Evolutionary conservation across 2,329 filamentous ascomycete species (phyloP).

Genomic region (Metarhizium guizhouense): DNA sequence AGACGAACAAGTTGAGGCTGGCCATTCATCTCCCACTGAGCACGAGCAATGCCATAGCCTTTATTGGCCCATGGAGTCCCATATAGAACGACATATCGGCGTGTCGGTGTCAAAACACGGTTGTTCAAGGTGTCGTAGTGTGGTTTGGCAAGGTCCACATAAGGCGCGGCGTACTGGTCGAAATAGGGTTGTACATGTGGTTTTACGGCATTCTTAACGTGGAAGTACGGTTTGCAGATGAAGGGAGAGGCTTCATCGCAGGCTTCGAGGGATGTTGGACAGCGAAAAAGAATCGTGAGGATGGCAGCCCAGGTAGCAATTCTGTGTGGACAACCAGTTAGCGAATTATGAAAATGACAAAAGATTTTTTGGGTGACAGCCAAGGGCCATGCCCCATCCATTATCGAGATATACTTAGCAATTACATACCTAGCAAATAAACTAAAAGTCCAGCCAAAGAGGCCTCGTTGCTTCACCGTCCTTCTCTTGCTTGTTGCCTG

Average conservation of each 20-base stretch:
- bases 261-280: conserved; percentile 60
- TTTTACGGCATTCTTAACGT: conserved; percentile 50
- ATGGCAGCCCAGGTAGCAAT: conserved; percentile 81
- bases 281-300: conserved; percentile 71
- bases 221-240: conserved; percentile 77
- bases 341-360: background rate
- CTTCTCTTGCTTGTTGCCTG: conserved; percentile 16
- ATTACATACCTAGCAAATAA: conserved; percentile 43
- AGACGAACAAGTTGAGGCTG: conserved; percentile 65
- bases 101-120: conserved; percentile 59
- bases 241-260: conserved; percentile 62
- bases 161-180: conserved; percentile 71
- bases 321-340: conserved; percentile 31
- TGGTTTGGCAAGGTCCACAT: conserved; percentile 66
- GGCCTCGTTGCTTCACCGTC: conserved; percentile 15
- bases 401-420: too few species aligned
- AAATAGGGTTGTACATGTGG: conserved; percentile 84
- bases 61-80: conserved; percentile 64
- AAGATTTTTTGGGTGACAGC: too few species aligned
- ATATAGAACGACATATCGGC: conserved; percentile 59
- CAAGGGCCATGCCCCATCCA: too few species aligned
- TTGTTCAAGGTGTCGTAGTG: conserved; percentile 60
- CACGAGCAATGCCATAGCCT: conserved; percentile 54
- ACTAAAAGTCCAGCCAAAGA: conserved; percentile 33
- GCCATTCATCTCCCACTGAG: conserved; percentile 71